Base-by-base conservation (phyloP, 2,329 filamentous ascomycete species). In the Sclerotiophoma versabilis region DNA sequence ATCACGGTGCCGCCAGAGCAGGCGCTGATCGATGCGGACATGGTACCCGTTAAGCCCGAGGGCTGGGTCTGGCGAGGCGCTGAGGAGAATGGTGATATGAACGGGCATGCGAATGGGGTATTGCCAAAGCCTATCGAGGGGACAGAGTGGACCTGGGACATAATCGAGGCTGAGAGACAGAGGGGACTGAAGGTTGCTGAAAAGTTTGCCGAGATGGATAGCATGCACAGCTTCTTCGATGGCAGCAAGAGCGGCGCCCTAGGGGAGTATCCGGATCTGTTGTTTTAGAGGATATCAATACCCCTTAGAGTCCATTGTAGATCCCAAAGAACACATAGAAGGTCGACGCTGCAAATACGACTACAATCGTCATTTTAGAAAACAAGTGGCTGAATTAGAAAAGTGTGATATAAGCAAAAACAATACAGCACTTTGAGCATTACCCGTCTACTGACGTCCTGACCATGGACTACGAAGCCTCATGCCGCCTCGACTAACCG, bases 1-100 rank as follows among this genome's bases (percentile, higher is more conserved):
- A 81, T 95, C 66, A 98, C 93, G 0, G 85, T 98, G 4, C 86
- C 93, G 60, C 93, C 95, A 0, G 89, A 92, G 63, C 81, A 90
- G 39, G 81, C 93, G 7, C 80, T 98, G 22, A 80, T 84, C 36
- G 84, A 87, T 29, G 88, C 88, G 43, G 86, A 87, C 1, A 79
- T 97, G 71, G 78, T 98, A 44, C 95, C 95, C 0, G 78, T 83
- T 52, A 82, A 87, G 41, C 91, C 92, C 0, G 86, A 83, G 10
- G 88, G 87, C 2, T 73, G 70, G 70, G 61, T 68, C 1, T 73
- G 68, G 34, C 54, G 61, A 11, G 57, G 54, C 1, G 27, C 20
- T 19, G 32, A 51, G 7, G 53, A 34, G 3, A 59, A 49, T 9
- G 61, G 39, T 11, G 33, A 50, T 12, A 48, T 46, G 9, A 59